Conservation (phyloP, 2,329 filamentous ascomycete genomes). For the Diaporthe vaccinii region DNA sequence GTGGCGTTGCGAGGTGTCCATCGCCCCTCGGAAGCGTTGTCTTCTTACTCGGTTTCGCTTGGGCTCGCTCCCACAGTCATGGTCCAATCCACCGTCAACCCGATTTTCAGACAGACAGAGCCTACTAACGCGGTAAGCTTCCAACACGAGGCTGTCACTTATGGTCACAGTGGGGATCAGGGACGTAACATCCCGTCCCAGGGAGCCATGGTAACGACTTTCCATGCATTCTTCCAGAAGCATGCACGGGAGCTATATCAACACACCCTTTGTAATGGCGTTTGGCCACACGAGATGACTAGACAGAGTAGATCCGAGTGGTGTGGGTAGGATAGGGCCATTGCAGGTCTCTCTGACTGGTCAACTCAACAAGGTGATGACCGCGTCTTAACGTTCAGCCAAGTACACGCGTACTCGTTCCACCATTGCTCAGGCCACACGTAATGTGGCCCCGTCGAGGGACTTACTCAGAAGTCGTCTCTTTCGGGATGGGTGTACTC, state of each 20-base stretch:
- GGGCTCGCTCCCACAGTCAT: background rate
- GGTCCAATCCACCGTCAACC: no score
- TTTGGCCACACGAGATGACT: background rate
- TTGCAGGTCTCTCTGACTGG: background rate
- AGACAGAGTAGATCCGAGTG: background rate
- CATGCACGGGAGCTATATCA: background rate
- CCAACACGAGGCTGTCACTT: background rate
- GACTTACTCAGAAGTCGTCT: background rate
- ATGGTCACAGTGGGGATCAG: conserved; percentile 8
- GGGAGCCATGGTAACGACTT: background rate
- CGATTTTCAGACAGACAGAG: background rate
- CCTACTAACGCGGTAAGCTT: background rate
- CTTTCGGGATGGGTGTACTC: no score
- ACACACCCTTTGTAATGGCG: background rate
- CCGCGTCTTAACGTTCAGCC: background rate
- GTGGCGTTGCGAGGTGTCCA: background rate
- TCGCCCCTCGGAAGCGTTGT: background rate
- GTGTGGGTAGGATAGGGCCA: background rate
- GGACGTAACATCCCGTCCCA: conserved; percentile 19
- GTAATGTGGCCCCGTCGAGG: background rate
- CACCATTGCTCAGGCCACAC: background rate
- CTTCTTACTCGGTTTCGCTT: background rate
- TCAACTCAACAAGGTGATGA: background rate
- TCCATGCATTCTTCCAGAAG: conserved; percentile 14
- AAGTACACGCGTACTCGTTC: conserved; percentile 17